These are phyloP conservation scores for Pythium plurisporium DNA, from an alignment of 352 stramenopile genomes.

Conservation along the genomic window DNA sequence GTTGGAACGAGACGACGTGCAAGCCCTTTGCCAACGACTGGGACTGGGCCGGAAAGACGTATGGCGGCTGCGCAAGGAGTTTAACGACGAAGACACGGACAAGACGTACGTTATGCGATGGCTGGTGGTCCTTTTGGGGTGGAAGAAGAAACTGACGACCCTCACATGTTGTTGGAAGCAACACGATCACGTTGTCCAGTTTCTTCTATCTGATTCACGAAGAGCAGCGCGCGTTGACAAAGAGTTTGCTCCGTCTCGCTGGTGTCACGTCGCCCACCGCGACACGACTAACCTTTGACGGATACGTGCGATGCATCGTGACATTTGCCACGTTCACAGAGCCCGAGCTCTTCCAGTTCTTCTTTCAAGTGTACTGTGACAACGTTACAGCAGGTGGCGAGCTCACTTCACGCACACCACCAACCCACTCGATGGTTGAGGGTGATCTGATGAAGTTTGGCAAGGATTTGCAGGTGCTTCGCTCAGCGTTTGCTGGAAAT, in stretches of 20 bases:
- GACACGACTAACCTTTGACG: constrained; percentile 43
- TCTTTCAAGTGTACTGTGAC: constrained; percentile 50
- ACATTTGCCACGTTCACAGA: constrained; percentile 47
- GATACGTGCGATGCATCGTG: constrained; percentile 44
- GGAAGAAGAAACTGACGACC: too few relatives aligned
- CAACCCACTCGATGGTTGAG: constrained; percentile 21
- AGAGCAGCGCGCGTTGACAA: constrained; percentile 36
- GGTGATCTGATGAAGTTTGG: constrained; percentile 36
- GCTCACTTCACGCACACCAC: not conserved
- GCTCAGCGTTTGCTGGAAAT: constrained; percentile 40
- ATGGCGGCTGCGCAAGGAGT: constrained; percentile 17
- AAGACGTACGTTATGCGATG: constrained; percentile 25
- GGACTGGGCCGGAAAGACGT: constrained; percentile 13
- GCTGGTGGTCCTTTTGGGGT: not conserved
- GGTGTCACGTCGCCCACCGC: not conserved
- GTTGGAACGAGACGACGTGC: constrained; percentile 17
- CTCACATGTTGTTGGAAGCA: too few relatives aligned
- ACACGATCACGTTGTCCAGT: constrained; percentile 19
- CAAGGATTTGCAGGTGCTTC: constrained; percentile 37
- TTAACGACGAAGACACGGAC: constrained; percentile 22
- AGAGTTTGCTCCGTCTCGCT: constrained; percentile 37
- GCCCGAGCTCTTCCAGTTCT: constrained; percentile 47
- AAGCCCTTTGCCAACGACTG: constrained; percentile 12
- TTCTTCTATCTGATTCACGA: constrained; percentile 63
- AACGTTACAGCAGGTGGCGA: not conserved